Percentiles rank a stretch among this genome's conserved stretches.
Conservation (phyloP, 169 alveolate genomes). For the Plasmodium sp. region DNA sequence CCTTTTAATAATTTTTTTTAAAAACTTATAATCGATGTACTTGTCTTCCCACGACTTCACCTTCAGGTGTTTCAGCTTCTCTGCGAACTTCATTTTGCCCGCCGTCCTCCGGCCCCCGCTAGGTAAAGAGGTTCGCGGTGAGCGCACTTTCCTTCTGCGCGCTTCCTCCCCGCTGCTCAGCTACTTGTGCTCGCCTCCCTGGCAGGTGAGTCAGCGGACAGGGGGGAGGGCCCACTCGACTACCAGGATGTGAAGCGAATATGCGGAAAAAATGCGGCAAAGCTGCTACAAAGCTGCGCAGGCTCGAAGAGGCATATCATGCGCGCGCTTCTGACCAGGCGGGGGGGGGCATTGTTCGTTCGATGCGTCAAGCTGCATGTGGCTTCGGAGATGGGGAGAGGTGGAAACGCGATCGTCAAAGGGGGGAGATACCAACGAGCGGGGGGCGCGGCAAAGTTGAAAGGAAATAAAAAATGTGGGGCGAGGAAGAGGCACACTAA, state of each 20-base stretch:
- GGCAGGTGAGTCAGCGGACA: background rate
- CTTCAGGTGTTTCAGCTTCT: conserved; percentile 70
- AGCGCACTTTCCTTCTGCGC: background rate
- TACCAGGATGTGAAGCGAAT: background rate
- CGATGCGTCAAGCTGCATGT: background rate
- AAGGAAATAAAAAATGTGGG: too few species aligned
- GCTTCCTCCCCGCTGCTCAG: background rate
- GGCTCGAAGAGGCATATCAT: background rate
- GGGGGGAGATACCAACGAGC: background rate
- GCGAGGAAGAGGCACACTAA: background rate
- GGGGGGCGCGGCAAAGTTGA: background rate
- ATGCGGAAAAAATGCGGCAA: background rate
- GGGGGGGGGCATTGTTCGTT: background rate
- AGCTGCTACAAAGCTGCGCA: background rate
- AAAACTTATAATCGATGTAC: conserved; percentile 65
- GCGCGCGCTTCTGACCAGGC: background rate
- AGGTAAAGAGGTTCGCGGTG: background rate
- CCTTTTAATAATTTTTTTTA: conserved; percentile 19
- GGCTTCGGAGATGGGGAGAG: background rate
- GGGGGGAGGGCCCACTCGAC: background rate
- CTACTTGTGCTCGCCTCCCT: background rate
- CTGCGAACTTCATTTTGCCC: conserved; percentile 76
- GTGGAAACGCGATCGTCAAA: background rate
- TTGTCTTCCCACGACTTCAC: conserved; percentile 77
- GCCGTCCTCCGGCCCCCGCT: background rate